phyloP scores from a whole-genome alignment of 495 filamentous ascomycete species.

The Penicillium paradoxum region DNA sequence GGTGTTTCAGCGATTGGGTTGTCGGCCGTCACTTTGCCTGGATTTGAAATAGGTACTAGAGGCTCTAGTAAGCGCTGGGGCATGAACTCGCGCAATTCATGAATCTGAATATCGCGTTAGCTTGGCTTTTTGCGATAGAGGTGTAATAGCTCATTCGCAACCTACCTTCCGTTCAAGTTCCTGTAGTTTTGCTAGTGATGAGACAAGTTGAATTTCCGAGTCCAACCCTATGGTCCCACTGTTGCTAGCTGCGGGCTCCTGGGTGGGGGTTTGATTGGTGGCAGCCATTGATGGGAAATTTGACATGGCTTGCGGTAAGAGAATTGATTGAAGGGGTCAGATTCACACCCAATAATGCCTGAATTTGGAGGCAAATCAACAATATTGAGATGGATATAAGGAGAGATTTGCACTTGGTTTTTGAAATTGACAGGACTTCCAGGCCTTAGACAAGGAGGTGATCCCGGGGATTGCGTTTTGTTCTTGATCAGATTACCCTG shows the following conservation, averaged over 20 bases:
- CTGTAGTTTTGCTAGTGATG: constrained; percentile 42
- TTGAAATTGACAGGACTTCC: not conserved
- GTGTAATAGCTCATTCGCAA: not conserved
- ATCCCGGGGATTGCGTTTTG: not conserved
- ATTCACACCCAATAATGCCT: not conserved
- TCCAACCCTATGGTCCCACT: constrained; percentile 9
- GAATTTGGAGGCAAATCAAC: not conserved
- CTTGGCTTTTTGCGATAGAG: not conserved
- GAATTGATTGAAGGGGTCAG: not conserved
- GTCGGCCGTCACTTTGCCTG: constrained; percentile 11
- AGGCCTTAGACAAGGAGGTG: not conserved
- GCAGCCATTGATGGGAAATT: not conserved
- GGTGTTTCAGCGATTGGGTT: constrained; percentile 27
- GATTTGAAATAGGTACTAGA: constrained; percentile 28
- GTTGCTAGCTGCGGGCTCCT: not conserved
- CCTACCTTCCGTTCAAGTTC: constrained; percentile 37
- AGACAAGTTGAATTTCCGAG: constrained; percentile 39
- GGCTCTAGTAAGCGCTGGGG: constrained; percentile 37
- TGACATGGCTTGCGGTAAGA: not conserved
- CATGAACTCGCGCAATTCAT: constrained; percentile 39
- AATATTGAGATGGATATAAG: not conserved
- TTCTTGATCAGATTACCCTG: not conserved
- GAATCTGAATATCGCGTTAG: constrained; percentile 28
- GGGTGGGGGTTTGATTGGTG: not conserved
- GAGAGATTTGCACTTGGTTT: not conserved